Conservation (phyloP, 1,139 yeast genomes). For the Nadsonia starkeyi-henricii region DNA sequence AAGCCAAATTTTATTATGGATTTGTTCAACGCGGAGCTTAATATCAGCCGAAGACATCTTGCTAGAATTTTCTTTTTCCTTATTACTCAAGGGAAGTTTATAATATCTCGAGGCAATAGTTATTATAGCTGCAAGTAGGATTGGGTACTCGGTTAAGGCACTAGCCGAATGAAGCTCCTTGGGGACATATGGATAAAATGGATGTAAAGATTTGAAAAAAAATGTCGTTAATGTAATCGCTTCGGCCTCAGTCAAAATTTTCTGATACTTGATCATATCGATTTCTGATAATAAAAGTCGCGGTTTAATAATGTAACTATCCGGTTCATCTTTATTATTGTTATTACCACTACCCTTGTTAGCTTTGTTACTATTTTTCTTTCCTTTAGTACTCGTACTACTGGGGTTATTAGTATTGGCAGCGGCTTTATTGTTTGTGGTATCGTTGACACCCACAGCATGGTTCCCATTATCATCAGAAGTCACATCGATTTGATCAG, state of each 20-base stretch:
- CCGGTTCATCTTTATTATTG: neutral
- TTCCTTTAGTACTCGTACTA: slow-evolving; percentile 1
- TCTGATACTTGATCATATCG: slow-evolving; percentile 50
- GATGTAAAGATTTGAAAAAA: slow-evolving; percentile 71
- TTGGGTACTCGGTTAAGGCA: slow-evolving; percentile 63
- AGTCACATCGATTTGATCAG: neutral
- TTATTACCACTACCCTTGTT: neutral
- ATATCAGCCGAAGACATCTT: neutral
- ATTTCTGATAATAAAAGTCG: slow-evolving; percentile 33
- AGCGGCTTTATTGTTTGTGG: neutral
- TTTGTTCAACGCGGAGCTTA: slow-evolving; percentile 3
- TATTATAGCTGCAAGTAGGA: slow-evolving; percentile 62
- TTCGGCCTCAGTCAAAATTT: slow-evolving; percentile 52
- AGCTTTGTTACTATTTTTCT: neutral
- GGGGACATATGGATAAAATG: slow-evolving; percentile 81
- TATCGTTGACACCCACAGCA: neutral
- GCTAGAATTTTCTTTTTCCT: neutral
- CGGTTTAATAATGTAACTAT: neutral
- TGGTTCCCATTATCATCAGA: neutral
- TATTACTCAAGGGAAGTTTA: slow-evolving; percentile 8
- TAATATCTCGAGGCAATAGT: slow-evolving; percentile 65
- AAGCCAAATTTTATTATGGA: slow-evolving; percentile 69
- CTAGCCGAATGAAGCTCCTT: slow-evolving; percentile 52
- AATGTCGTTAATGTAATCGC: slow-evolving; percentile 49
- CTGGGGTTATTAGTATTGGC: neutral